phyloP scores from a whole-genome alignment of 768 basidiomycete genomes.

The Agaricus blazei region DNA sequence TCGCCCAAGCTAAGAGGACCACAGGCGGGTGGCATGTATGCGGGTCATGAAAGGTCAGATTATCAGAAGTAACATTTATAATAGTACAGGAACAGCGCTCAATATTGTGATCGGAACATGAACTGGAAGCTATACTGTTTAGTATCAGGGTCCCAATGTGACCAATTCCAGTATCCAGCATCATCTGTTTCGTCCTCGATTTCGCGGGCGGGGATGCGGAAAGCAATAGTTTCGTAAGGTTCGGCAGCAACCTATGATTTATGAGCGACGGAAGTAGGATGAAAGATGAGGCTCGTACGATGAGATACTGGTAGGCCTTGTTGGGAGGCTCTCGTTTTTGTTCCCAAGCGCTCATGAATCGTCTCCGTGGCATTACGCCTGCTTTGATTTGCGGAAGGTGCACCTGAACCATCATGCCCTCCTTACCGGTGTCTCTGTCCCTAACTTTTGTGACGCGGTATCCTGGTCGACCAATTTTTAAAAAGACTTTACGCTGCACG shows the following conservation, averaged over 20 bases:
- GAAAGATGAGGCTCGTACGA: constrained; percentile 51
- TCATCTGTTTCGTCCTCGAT: constrained; percentile 94
- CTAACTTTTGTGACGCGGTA: constrained; percentile 97
- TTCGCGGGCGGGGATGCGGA: constrained; percentile 95
- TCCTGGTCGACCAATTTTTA: constrained; percentile 95
- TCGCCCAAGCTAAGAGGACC: too few species aligned
- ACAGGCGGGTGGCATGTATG: too few species aligned
- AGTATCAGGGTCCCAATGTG: constrained; percentile 98
- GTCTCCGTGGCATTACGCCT: constrained; percentile 75
- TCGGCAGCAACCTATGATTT: constrained; percentile 87
- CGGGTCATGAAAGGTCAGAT: constrained; percentile 2
- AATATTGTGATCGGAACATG: constrained; percentile 73
- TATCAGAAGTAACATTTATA: neutral
- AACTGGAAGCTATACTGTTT: constrained; percentile 99
- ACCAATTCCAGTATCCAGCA: constrained; percentile 93
- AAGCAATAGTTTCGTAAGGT: constrained; percentile 98
- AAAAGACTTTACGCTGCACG: constrained; percentile 88
- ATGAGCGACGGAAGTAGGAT: constrained; percentile 17
- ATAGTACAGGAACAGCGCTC: constrained; percentile 9
- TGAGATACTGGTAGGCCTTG: constrained; percentile 95
- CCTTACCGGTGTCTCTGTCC: constrained; percentile 83
- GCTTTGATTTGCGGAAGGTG: constrained; percentile 92
- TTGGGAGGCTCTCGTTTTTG: constrained; percentile 94
- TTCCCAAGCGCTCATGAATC: constrained; percentile 98
- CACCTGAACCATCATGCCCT: constrained; percentile 97